Base-by-base conservation (phyloP, 805 yeast genomes). In the Yamadazyma akitaensis region DNA sequence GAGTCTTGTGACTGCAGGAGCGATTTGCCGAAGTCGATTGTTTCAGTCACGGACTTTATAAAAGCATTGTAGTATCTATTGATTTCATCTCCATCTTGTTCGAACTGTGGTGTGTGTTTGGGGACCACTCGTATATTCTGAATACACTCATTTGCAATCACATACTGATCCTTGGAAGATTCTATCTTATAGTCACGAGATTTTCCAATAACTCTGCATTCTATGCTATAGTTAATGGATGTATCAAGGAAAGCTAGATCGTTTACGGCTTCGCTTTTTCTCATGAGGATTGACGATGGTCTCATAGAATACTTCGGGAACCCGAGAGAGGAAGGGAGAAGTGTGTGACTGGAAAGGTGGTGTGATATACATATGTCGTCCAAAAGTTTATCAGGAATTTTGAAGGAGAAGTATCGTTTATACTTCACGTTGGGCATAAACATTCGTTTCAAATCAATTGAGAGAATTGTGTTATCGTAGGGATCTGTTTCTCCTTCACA, bases 401-500 rank as follows among this genome's bases (percentile, higher is more conserved):
- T 54, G 54, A 72, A 72, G 10, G 75, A 64, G 49, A 72, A 72
- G 51, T 51, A 72, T 26, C 76, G 60, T 51, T 72, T 72, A 51
- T 72, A 72, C 5, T 68, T 70, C 21, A 63, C 57, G 13, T 60
- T 56, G 1, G 76, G 75, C 51, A 67, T 61, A 44, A 72, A 68
- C 18, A 56, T 53, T 17, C 72, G 56, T 50, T 65, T 65, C 19
- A 70, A 64, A 44, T 62, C 73, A 39, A 72, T 58, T 1, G 75
- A 53, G 11, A 72, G 55, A 3, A 53, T 43, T 0, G 75, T 61
- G 47, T 62, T 59, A 52, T 72, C 76, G 43, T 55, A 59, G 3
- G 76, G 74, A 48, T 72, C 76, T 0, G 65, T 65, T 46, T 72
- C 76, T 1, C 75, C 75, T 25, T 62, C 68, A 53, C 77, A 72